These are phyloP conservation scores for Cryptococcus sp. DNA, from an alignment of 1,284 basidiomycete genomes.

Conservation along the genomic window DNA sequence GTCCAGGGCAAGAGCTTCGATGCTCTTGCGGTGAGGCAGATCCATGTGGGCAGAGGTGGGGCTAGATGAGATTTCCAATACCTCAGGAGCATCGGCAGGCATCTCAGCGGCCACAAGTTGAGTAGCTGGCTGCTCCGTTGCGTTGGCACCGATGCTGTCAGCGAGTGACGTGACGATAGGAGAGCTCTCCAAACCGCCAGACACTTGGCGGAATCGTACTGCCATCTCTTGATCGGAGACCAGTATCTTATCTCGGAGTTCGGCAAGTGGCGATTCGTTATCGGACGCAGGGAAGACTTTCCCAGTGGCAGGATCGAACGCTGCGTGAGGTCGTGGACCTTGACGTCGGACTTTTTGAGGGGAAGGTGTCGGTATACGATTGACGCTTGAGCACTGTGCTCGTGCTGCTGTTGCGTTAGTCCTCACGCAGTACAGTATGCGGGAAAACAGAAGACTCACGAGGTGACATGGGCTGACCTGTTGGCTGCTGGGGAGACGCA, in stretches of 20 bases:
- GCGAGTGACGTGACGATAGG: neutral
- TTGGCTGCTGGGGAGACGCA: neutral
- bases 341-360: conserved; percentile 18
- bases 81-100: neutral
- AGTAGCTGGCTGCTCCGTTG: neutral
- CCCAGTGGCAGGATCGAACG: conserved; percentile 12
- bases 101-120: neutral
- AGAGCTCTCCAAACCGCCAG: conserved; percentile 16
- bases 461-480: conserved; percentile 16
- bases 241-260: conserved; percentile 31
- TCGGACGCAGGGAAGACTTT: conserved; percentile 24
- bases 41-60: neutral
- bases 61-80: too few species aligned
- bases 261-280: conserved; percentile 24
- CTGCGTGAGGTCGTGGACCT: conserved; percentile 9
- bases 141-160: neutral
- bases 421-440: neutral
- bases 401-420: conserved; percentile 7
- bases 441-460: conserved; percentile 6
- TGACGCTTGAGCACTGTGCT: conserved; percentile 3
- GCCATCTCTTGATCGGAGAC: conserved; percentile 26
- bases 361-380: conserved; percentile 16
- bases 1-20: conserved; percentile 33
- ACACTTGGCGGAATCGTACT: conserved; percentile 30
- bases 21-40: conserved; percentile 17